Evolutionary conservation across 208 protist genomes (phyloP).

Genomic region (Porcisia hertigi): DNA sequence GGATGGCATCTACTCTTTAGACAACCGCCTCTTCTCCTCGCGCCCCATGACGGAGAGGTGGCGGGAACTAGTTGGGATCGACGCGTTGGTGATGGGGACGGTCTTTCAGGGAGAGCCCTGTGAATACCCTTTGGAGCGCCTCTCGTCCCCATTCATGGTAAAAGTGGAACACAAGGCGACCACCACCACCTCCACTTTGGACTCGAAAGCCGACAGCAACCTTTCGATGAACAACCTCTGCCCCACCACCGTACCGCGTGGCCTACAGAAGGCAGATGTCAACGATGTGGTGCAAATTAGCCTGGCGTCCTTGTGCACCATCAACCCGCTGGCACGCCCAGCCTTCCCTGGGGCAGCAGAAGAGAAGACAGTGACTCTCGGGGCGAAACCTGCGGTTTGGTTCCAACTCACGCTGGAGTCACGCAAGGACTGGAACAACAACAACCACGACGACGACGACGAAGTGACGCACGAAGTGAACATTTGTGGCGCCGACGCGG

Average conservation of each 20-base stretch:
- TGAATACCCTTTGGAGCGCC: constrained; percentile 30
- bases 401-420: constrained; percentile 60
- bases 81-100: constrained; percentile 23
- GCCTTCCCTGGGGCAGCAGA: neutral
- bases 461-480: constrained; percentile 69
- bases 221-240: neutral
- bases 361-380: neutral
- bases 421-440: constrained; percentile 67
- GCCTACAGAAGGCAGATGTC: constrained; percentile 22
- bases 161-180: constrained; percentile 11
- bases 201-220: constrained; percentile 1
- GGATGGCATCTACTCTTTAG: constrained; percentile 14
- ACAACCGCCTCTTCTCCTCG: constrained; percentile 14
- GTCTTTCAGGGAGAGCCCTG: constrained; percentile 21
- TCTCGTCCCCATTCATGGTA: constrained; percentile 18
- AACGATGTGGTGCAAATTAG: constrained; percentile 38
- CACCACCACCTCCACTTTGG: neutral
- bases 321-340: constrained; percentile 32
- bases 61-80: constrained; percentile 29
- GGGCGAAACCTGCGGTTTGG: constrained; percentile 3
- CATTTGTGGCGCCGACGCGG: constrained; percentile 21
- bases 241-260: neutral
- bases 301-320: constrained; percentile 28
- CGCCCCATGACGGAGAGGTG: constrained; percentile 24
- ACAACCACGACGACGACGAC: constrained; percentile 20